Conservation (phyloP, 164 flowering plant species). For the Nelumbo lutea region DNA sequence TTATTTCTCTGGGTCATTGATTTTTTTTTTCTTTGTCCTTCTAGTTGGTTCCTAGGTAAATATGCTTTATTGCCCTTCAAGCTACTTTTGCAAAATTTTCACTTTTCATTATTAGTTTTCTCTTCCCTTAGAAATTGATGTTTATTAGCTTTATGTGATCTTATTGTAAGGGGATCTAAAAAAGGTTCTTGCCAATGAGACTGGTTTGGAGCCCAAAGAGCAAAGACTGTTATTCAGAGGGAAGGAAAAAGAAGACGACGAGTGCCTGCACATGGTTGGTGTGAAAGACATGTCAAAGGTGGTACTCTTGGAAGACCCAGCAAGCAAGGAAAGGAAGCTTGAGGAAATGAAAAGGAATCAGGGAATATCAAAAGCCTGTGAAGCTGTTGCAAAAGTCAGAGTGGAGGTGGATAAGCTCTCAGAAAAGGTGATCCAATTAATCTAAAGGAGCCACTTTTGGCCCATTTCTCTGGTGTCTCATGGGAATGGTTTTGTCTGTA, state of each 20-base stretch:
- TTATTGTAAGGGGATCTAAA: slow-evolving; percentile 50
- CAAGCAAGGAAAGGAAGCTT: slow-evolving; percentile 33
- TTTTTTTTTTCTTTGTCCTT: neutral
- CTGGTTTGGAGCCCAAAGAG: slow-evolving; percentile 45
- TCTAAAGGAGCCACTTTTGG: neutral
- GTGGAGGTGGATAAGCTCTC: slow-evolving; percentile 62
- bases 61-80: neutral
- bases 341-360: slow-evolving; percentile 27
- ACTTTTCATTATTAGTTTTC: neutral
- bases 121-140: neutral
- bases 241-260: slow-evolving; percentile 48
- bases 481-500: slow-evolving; percentile 14
- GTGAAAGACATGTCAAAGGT: slow-evolving; percentile 54
- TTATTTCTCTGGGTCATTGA: neutral
- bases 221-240: slow-evolving; percentile 60
- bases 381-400: slow-evolving; percentile 51
- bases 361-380: slow-evolving; percentile 36
- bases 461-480: neutral
- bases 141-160: neutral
- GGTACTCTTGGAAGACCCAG: slow-evolving; percentile 42
- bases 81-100: neutral
- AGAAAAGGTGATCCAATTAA: slow-evolving; percentile 39
- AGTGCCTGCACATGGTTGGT: slow-evolving; percentile 40
- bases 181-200: slow-evolving; percentile 30
- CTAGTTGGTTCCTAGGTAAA: neutral